A percentile compares a stretch with the other conserved stretches of the same genome.
Evolutionary conservation across 805 yeast genomes (phyloP).

Genomic region (Henningerozyma blattae): DNA sequence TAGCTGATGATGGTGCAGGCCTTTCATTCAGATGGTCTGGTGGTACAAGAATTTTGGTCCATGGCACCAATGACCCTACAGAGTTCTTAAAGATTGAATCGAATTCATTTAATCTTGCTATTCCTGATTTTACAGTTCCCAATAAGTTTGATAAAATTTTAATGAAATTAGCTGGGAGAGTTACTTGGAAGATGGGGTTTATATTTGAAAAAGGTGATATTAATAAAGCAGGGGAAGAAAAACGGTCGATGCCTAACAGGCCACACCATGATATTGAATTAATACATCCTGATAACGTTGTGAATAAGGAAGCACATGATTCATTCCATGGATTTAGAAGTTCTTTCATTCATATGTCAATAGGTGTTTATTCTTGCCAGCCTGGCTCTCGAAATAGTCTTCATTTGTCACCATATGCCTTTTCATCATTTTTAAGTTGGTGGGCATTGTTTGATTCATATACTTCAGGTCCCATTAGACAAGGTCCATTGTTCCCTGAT

Average conservation of each 20-base stretch:
- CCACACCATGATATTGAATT: constrained; percentile 56
- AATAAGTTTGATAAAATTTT: constrained; percentile 32
- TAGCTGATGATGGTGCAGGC: constrained; percentile 49
- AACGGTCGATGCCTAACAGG: constrained; percentile 35
- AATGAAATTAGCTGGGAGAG: constrained; percentile 54
- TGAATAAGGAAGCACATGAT: constrained; percentile 36
- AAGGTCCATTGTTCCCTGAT: constrained; percentile 55
- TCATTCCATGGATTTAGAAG: constrained; percentile 51
- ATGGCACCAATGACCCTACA: constrained; percentile 36
- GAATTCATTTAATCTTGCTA: constrained; percentile 41
- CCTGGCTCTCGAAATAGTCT: constrained; percentile 46
- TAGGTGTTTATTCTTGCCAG: constrained; percentile 24
- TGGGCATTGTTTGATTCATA: constrained; percentile 71
- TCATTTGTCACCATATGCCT: constrained; percentile 60
- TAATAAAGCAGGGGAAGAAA: constrained; percentile 25
- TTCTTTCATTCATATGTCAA: constrained; percentile 46
- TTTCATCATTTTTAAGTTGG: constrained; percentile 66
- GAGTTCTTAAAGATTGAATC: constrained; percentile 45
- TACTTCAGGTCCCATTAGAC: constrained; percentile 63
- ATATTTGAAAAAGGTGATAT: constrained; percentile 52
- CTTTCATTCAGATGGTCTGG: constrained; percentile 55
- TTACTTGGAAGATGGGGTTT: constrained; percentile 69
- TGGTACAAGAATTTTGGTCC: constrained; percentile 37
- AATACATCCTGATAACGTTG: constrained; percentile 41
- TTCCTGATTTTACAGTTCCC: constrained; percentile 31